Conservation (phyloP, 306 rosid species). For the Parietaria judaica region DNA sequence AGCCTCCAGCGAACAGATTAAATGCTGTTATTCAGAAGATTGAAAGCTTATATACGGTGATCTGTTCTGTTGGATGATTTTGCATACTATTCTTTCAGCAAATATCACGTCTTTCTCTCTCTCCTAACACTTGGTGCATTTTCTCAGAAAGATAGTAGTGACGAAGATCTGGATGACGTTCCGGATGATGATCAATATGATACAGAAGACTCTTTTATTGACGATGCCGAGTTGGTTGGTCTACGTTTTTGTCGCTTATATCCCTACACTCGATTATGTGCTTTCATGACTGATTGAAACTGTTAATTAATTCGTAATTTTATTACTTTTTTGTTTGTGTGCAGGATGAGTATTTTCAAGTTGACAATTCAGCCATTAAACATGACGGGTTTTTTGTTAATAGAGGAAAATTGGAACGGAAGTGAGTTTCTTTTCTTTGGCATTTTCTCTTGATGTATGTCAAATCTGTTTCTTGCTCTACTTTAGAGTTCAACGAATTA, state of each 20-base stretch:
- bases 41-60: slow-evolving; percentile 90
- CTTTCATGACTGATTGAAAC: slow-evolving; percentile 11
- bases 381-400: slow-evolving; percentile 96
- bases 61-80: slow-evolving; percentile 6
- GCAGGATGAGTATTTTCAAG: slow-evolving; percentile 99
- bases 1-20: slow-evolving; percentile 71
- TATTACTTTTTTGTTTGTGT: slow-evolving; percentile 15
- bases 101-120: slow-evolving; percentile 1
- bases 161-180: slow-evolving; percentile 62
- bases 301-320: not conserved
- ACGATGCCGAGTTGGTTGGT: slow-evolving; percentile 94
- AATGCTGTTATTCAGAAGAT: slow-evolving; percentile 98
- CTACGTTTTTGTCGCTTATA: slow-evolving; percentile 8
- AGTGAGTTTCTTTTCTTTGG: slow-evolving; percentile 45
- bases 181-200: slow-evolving; percentile 98
- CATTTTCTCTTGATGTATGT: not conserved
- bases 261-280: slow-evolving; percentile 19
- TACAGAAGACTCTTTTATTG: slow-evolving; percentile 96
- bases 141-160: slow-evolving; percentile 87
- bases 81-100: slow-evolving; percentile 2
- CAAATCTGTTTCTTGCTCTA: too few species aligned
- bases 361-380: slow-evolving; percentile 83
- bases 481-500: too few species aligned
- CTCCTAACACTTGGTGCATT: slow-evolving; percentile 1
- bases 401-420: slow-evolving; percentile 82